Conservation (phyloP, 257 asterid genomes). For the Przewalskia tangutica region DNA sequence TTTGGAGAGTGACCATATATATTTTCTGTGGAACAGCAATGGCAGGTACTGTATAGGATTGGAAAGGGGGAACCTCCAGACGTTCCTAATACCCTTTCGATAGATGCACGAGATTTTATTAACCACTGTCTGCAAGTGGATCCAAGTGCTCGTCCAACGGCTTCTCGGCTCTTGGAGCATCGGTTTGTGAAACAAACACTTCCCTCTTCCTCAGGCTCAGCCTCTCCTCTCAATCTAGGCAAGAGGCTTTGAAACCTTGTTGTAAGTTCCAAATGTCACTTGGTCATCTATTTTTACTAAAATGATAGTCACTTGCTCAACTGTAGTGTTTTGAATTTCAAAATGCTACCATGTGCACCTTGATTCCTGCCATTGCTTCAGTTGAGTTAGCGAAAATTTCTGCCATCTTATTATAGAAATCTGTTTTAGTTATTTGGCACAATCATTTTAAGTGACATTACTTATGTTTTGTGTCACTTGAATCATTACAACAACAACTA, state of each 20-base stretch:
- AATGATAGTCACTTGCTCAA: background rate
- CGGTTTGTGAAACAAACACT: constrained; percentile 65
- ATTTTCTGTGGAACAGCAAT: constrained; percentile 25
- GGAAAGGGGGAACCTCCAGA: constrained; percentile 79
- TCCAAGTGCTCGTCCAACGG: constrained; percentile 60
- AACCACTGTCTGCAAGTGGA: constrained; percentile 64
- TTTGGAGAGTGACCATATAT: constrained; percentile 10
- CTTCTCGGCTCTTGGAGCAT: constrained; percentile 76
- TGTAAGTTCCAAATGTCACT: constrained; percentile 2
- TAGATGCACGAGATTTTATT: constrained; percentile 67
- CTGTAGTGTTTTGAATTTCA: background rate
- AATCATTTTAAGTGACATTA: background rate
- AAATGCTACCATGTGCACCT: background rate
- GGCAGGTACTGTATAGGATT: constrained; percentile 58
- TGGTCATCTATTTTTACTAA: background rate
- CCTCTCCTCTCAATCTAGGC: constrained; percentile 47
- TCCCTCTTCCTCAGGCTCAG: constrained; percentile 33
- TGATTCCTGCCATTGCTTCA: background rate
- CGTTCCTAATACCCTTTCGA: constrained; percentile 61
- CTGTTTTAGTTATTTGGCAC: background rate
- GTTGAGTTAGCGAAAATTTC: background rate
- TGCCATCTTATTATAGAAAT: background rate
- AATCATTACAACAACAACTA: background rate
- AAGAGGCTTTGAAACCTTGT: constrained; percentile 24
- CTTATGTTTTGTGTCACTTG: background rate